These are phyloP conservation scores for Exophiala sideris DNA, from an alignment of 2,329 filamentous ascomycete genomes.

Conservation along the genomic window DNA sequence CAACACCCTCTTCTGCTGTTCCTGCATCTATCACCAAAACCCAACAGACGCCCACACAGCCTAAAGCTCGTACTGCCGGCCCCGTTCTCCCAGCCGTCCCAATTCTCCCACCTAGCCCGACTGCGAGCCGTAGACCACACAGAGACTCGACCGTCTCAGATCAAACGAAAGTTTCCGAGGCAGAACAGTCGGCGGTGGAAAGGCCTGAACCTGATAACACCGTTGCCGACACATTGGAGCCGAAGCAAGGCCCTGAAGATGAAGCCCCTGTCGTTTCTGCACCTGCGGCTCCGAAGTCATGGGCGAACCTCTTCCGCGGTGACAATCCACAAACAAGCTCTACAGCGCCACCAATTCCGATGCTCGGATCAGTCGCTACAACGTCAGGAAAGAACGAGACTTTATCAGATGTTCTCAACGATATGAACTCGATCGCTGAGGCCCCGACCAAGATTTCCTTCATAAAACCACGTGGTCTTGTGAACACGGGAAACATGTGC, in stretches of 20 bases:
- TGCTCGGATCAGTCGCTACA: constrained; percentile 31
- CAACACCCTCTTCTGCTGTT: constrained; percentile 53
- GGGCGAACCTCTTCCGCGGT: constrained; percentile 65
- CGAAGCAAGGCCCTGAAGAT: constrained; percentile 25
- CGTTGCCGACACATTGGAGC: constrained; percentile 7
- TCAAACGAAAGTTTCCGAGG: constrained; percentile 33
- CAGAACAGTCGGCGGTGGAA: constrained; percentile 11
- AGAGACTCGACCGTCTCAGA: constrained; percentile 38
- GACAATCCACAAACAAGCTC: constrained; percentile 40
- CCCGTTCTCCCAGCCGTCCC: constrained; percentile 51
- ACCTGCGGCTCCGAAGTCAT: constrained; percentile 57
- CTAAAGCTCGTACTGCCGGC: constrained; percentile 34
- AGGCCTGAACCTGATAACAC: constrained; percentile 4
- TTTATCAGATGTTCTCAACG: constrained; percentile 71
- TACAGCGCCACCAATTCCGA: constrained; percentile 29
- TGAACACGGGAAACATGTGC: constrained; percentile 98
- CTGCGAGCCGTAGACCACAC: constrained; percentile 34
- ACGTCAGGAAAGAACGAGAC: constrained; percentile 52
- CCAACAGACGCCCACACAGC: constrained; percentile 28
- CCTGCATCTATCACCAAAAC: constrained; percentile 33
- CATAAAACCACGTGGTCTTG: constrained; percentile 85
- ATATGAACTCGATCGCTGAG: constrained; percentile 64
- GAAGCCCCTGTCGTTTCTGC: constrained; percentile 40
- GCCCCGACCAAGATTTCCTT: constrained; percentile 64
- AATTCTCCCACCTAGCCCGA: constrained; percentile 39